A percentile compares a stretch with the other conserved stretches of the same genome.
Conservation (phyloP, 2,329 filamentous ascomycete genomes). For the Amphichorda felina region DNA sequence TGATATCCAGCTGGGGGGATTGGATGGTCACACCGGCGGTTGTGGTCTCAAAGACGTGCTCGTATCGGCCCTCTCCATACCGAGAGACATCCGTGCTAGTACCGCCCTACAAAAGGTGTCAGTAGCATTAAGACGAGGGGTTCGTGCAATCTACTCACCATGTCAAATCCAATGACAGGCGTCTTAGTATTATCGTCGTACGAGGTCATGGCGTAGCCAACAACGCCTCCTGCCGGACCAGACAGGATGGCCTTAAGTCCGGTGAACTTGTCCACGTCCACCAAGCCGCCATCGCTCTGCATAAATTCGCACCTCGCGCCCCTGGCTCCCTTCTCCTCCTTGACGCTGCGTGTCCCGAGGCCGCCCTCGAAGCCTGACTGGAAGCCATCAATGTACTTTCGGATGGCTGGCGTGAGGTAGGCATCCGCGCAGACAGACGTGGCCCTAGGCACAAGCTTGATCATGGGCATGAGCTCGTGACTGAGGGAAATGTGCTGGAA, state of each 20-base stretch:
- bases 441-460: slow-evolving; percentile 28
- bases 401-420: slow-evolving; percentile 29
- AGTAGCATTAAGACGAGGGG: not conserved
- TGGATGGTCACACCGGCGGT: slow-evolving; percentile 92
- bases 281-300: slow-evolving; percentile 71
- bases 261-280: slow-evolving; percentile 71
- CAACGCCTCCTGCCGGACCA: slow-evolving; percentile 84
- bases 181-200: slow-evolving; percentile 74
- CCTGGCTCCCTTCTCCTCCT: slow-evolving; percentile 48
- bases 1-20: slow-evolving; percentile 85
- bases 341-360: slow-evolving; percentile 64
- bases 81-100: slow-evolving; percentile 86
- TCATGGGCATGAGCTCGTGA: slow-evolving; percentile 29
- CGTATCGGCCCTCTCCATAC: slow-evolving; percentile 75
- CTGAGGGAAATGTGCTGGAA: slow-evolving; percentile 56
- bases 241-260: slow-evolving; percentile 78
- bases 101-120: slow-evolving; percentile 39
- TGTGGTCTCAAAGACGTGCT: slow-evolving; percentile 90
- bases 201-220: slow-evolving; percentile 83
- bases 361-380: slow-evolving; percentile 71
- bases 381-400: slow-evolving; percentile 54
- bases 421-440: slow-evolving; percentile 31
- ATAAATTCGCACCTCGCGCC: slow-evolving; percentile 88
- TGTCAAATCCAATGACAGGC: slow-evolving; percentile 89
- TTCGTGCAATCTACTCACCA: slow-evolving; percentile 33